phyloP scores from a whole-genome alignment of 208 protist species.

The Crithidia acanthocephali region DNA sequence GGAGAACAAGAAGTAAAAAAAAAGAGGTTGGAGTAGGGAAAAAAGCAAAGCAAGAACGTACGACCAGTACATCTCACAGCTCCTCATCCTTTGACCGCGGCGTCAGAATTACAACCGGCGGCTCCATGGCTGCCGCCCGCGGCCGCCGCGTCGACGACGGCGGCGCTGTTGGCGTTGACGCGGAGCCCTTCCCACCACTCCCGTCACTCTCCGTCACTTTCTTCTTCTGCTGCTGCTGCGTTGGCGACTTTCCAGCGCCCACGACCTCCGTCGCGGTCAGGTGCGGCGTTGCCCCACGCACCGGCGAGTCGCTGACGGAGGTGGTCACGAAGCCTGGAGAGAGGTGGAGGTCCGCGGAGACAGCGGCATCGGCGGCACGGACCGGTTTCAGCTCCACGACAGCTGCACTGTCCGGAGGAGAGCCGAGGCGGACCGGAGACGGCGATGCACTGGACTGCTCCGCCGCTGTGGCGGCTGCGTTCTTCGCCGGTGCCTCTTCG shows the following conservation, averaged over 20 bases:
- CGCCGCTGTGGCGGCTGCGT: background rate
- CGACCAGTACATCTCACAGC: background rate
- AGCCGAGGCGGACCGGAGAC: background rate
- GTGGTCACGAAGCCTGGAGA: background rate
- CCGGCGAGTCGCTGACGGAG: constrained; percentile 5
- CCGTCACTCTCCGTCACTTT: background rate
- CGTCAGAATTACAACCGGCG: constrained; percentile 8
- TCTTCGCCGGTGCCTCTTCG: background rate
- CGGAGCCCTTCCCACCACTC: background rate
- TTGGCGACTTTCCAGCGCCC: background rate
- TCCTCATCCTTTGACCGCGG: constrained; percentile 4
- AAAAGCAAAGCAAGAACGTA: background rate
- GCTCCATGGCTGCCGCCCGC: background rate
- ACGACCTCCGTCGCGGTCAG: background rate
- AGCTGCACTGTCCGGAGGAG: background rate
- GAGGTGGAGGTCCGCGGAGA: background rate
- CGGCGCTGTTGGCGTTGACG: background rate
- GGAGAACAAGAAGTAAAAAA: too few relatives aligned
- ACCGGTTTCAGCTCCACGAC: too few relatives aligned
- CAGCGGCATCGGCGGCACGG: background rate
- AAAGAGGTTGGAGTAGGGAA: background rate
- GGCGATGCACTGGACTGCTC: background rate
- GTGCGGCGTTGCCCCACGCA: constrained; percentile 14
- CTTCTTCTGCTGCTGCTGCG: background rate
- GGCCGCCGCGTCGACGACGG: background rate